Base-by-base conservation (phyloP, 106 monocot genomes). In the Narthecium ossifragum region DNA sequence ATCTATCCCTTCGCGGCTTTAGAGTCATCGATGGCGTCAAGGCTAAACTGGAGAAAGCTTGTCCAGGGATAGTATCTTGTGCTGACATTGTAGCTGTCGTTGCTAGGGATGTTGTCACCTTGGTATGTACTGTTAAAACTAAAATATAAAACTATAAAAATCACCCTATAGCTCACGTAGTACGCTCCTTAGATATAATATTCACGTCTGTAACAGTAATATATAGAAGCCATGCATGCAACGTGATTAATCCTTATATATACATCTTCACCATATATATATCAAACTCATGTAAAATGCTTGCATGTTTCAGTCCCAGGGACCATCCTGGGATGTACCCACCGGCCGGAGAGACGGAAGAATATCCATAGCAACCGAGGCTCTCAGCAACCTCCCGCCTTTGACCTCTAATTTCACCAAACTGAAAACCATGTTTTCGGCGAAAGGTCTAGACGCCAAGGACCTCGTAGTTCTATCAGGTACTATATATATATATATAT, bases 11-110 rank as follows among this genome's bases (percentile, higher is more conserved):
- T 14, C 56, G 72, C 17, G 81, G 81, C 10, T 81, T 39, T 31
- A 23, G 26, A 8, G 50, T 53, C 24, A 81, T 81, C 20, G 81
- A 81, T 11, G 34, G 52, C 0, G 36, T 76, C 52, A 81, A 81
- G 49, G 59, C 50, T 5, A 64, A 55, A 62, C 26, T 81, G 51
- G 81, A 81, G 61, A 55, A 52, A 24, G 81, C 61, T 39, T 81
- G 81, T 37, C 81, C 81, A 0, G 62, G 67, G 46, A 59, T 76
- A 18, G 76, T 81, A 6, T 81, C 81, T 6, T 80, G 80, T 37
- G 60, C 80, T 2, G 80, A 80, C 53, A 66, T 72, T 46, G 3
- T 75, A 2, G 80, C 75, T 17, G 0, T 80, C 5, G 80, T 71
- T 8, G 80, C 80, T 3, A 75, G 80, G 28, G 80, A 80, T 25